Percentiles rank a stretch among this genome's conserved stretches.
Evolutionary conservation across 108 stramenopile species (phyloP).

Genomic region (Cyclotella baltica): DNA sequence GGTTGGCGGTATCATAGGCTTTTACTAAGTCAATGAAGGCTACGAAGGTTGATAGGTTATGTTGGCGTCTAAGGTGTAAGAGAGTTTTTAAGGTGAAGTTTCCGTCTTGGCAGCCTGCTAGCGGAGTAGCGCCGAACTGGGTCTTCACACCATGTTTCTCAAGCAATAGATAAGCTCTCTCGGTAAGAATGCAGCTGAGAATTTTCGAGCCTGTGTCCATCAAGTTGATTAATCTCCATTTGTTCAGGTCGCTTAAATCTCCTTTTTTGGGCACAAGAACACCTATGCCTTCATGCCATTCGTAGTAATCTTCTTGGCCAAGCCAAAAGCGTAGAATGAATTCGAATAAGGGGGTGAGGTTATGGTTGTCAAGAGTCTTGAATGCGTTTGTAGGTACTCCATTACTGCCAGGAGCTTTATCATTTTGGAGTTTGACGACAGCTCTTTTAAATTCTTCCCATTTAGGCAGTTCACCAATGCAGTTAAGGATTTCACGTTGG

Average conservation of each 20-base stretch:
- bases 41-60: conserved; percentile 16
- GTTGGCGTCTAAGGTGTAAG: conserved; percentile 22
- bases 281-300: conserved; percentile 20
- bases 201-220: conserved; percentile 31
- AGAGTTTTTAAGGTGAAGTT: conserved; percentile 28
- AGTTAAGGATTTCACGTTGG: neutral
- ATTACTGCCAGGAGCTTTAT: conserved; percentile 24
- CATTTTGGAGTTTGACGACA: conserved; percentile 19
- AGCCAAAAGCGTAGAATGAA: conserved; percentile 23
- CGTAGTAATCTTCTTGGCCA: conserved; percentile 3
- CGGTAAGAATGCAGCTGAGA: conserved; percentile 5
- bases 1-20: conserved; percentile 39
- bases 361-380: conserved; percentile 22
- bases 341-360: neutral
- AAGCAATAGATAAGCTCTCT: conserved; percentile 14
- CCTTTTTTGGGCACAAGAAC: conserved; percentile 19
- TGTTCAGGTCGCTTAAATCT: conserved; percentile 11
- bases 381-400: conserved; percentile 16
- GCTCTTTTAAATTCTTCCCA: conserved; percentile 30
- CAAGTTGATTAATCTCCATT: conserved; percentile 21
- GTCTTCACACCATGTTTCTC: conserved; percentile 22
- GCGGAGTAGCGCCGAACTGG: conserved; percentile 6
- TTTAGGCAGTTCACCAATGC: neutral
- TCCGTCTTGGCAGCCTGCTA: conserved; percentile 26
- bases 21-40: conserved; percentile 38